A percentile compares a stretch with the other conserved stretches of the same genome.
phyloP scores from a whole-genome alignment of 2,329 filamentous ascomycete species.

The Tolypocladium amazonense region DNA sequence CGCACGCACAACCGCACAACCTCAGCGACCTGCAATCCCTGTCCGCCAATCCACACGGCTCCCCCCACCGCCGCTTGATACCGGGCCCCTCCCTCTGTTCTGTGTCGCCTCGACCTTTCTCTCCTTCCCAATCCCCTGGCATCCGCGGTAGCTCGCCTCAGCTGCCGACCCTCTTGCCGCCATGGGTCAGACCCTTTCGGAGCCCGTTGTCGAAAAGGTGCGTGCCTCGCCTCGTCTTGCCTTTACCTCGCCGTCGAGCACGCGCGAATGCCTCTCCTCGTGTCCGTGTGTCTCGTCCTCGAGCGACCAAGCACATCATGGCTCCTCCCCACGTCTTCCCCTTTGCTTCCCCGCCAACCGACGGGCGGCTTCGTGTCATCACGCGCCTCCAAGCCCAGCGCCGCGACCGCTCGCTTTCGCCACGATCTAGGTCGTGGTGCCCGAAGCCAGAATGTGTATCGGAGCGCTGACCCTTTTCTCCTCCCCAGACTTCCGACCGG shows the following conservation, averaged over 20 bases:
- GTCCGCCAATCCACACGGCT: constrained; percentile 1
- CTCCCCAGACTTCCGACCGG: constrained; percentile 67
- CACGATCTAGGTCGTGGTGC: no score
- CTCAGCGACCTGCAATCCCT: not conserved
- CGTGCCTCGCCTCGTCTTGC: constrained; percentile 9
- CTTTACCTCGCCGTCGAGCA: not conserved
- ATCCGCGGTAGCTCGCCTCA: constrained; percentile 13
- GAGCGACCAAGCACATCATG: not conserved
- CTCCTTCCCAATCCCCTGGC: constrained; percentile 3
- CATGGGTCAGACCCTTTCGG: constrained; percentile 99
- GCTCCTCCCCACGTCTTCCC: not conserved
- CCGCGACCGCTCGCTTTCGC: not conserved
- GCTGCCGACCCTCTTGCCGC: constrained; percentile 15
- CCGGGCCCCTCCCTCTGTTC: constrained; percentile 1
- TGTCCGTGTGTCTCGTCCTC: not conserved
- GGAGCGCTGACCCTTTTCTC: constrained; percentile 13
- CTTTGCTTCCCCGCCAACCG: not conserved
- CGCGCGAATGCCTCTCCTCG: not conserved
- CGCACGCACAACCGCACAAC: not conserved
- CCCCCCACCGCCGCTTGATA: not conserved
- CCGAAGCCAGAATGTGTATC: not conserved
- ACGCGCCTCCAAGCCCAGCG: not conserved
- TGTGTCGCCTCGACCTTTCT: constrained; percentile 1
- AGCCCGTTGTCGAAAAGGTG: constrained; percentile 98
- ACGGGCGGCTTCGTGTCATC: not conserved